Conservation (phyloP, 176 grass and related monocot genomes). For the Oryza rufipogon region DNA sequence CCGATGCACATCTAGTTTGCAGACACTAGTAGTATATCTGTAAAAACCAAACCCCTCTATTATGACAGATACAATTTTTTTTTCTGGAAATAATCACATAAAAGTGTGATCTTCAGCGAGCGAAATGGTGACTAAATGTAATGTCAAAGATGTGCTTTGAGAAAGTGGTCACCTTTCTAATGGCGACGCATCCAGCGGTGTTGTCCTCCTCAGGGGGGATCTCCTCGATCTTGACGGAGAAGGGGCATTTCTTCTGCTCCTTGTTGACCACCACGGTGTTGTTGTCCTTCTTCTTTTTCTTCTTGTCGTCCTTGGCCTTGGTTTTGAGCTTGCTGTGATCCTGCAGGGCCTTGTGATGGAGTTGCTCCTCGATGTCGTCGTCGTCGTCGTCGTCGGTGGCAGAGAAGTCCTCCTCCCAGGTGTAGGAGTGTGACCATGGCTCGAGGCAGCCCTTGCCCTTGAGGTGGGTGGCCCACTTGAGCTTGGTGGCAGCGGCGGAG, state of each 20-base stretch:
- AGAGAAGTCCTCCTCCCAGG: slow-evolving; percentile 56
- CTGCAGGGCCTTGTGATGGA: neutral
- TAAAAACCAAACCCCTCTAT: neutral
- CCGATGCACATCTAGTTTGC: neutral
- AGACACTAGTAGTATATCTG: neutral
- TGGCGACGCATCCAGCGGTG: slow-evolving; percentile 45
- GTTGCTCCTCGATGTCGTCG: neutral
- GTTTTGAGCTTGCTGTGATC: neutral
- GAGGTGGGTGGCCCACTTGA: slow-evolving; percentile 70
- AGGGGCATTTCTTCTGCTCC: slow-evolving; percentile 40
- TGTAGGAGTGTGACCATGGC: slow-evolving; percentile 61
- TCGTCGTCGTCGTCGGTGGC: slow-evolving; percentile 6
- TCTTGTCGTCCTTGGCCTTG: slow-evolving; percentile 40
- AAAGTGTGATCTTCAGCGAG: neutral
- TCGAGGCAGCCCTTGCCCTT: slow-evolving; percentile 72
- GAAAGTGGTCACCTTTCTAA: slow-evolving; percentile 54
- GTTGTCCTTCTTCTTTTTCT: neutral
- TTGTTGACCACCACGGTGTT: slow-evolving; percentile 9
- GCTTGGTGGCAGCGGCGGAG: slow-evolving; percentile 9
- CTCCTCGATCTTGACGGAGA: slow-evolving; percentile 57
- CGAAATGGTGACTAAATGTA: neutral
- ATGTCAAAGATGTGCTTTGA: neutral
- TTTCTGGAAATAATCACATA: neutral
- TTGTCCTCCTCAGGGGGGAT: slow-evolving; percentile 56
- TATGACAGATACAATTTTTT: neutral